Percentiles rank a stretch among this genome's conserved stretches.
Evolutionary conservation across 169 alveolate genomes (phyloP).

Genomic region (Cytauxzoon felis): DNA sequence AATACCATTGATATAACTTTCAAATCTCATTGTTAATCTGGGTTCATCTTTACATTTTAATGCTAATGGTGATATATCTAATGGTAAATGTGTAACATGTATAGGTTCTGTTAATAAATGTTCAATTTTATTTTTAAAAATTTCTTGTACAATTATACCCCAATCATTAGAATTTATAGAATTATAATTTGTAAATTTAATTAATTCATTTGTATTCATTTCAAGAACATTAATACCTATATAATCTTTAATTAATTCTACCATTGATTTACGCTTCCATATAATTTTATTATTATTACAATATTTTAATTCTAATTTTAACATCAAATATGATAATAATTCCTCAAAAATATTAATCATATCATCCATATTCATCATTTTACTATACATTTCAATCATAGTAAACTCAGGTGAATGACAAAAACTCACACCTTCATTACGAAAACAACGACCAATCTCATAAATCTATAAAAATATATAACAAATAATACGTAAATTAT

Average conservation of each 20-base stretch:
- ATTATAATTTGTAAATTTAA: conserved; percentile 79
- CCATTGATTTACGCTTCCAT: conserved; percentile 59
- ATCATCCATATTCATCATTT: conserved; percentile 96
- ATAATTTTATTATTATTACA: conserved; percentile 67
- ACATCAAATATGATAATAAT: conserved; percentile 82
- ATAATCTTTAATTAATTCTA: conserved; percentile 25
- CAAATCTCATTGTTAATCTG: conserved; percentile 96
- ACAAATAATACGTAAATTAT: too few relatives aligned
- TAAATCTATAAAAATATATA: too few relatives aligned
- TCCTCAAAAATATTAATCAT: conserved; percentile 95
- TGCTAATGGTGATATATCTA: conserved; percentile 85
- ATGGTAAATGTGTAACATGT: conserved; percentile 85
- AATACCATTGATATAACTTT: conserved; percentile 92
- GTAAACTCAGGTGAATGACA: conserved; percentile 99
- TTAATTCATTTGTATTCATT: conserved; percentile 23
- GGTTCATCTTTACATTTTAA: conserved; percentile 91
- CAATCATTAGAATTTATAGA: conserved; percentile 82
- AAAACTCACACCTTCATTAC: conserved; percentile 98
- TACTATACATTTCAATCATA: conserved; percentile 95
- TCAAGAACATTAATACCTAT: conserved; percentile 21
- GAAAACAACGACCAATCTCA: conserved; percentile 98
- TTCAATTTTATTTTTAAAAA: conserved; percentile 48
- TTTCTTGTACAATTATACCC: conserved; percentile 46
- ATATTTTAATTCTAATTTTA: conserved; percentile 79
- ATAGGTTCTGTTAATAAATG: conserved; percentile 49